Percentiles rank a stretch among this genome's conserved stretches.
Conservation (phyloP, 192 early-diverging fungal species). For the Dispira parvispora region DNA sequence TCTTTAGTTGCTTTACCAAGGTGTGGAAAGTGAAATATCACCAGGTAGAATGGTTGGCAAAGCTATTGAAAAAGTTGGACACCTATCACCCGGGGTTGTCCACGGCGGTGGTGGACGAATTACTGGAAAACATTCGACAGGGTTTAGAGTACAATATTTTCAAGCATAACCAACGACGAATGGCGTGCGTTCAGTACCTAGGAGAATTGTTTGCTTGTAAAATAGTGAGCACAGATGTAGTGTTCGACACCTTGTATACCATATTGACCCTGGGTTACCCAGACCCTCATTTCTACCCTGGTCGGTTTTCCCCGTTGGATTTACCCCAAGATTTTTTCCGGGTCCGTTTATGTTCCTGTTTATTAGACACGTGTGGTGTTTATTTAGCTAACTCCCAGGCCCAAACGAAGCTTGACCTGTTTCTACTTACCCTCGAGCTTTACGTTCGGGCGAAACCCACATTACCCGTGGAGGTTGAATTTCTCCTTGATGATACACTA, state of each 20-base stretch:
- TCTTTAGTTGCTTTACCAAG: constrained; percentile 70
- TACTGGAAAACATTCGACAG: constrained; percentile 73
- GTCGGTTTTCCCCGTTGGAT: constrained; percentile 47
- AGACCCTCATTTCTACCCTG: constrained; percentile 28
- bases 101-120: constrained; percentile 65
- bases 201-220: constrained; percentile 85
- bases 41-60: constrained; percentile 70
- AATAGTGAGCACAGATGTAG: constrained; percentile 56
- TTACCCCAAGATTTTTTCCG: constrained; percentile 83
- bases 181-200: constrained; percentile 64
- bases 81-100: constrained; percentile 78
- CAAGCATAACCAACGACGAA: constrained; percentile 79
- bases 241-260: constrained; percentile 77
- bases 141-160: constrained; percentile 89
- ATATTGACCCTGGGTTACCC: constrained; percentile 75
- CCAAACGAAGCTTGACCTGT: constrained; percentile 50
- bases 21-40: constrained; percentile 87
- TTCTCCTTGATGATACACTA: constrained; percentile 63
- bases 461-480: constrained; percentile 77
- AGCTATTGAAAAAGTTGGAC: constrained; percentile 56
- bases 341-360: constrained; percentile 63
- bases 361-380: constrained; percentile 76
- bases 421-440: constrained; percentile 74
- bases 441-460: constrained; percentile 71
- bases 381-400: constrained; percentile 52